These are phyloP conservation scores for Hirschfeldia incana DNA, from an alignment of 345 rosid genomes.

Conservation along the genomic window DNA sequence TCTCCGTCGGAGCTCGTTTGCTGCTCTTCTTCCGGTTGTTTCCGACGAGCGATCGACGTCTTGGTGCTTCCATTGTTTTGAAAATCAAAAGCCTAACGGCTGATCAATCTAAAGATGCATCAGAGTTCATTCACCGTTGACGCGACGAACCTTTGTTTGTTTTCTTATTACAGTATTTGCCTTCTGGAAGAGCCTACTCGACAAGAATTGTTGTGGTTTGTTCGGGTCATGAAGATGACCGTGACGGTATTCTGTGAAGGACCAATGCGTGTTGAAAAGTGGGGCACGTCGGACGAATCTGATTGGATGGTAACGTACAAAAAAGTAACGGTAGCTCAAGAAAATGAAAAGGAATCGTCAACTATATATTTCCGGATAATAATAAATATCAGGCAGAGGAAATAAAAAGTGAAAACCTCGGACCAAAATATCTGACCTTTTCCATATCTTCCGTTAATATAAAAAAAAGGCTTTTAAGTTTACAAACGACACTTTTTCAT, in stretches of 20 bases:
- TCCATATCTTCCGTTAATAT: neutral
- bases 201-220: neutral
- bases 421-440: neutral
- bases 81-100: neutral
- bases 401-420: conserved; percentile 9
- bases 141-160: neutral
- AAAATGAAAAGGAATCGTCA: neutral
- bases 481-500: neutral
- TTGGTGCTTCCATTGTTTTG: conserved; percentile 22
- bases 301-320: conserved; percentile 7
- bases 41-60: conserved; percentile 11
- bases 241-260: conserved; percentile 4
- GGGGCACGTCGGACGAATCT: neutral
- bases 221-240: conserved; percentile 7
- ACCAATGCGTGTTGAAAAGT: neutral
- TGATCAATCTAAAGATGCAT: neutral
- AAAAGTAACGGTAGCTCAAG: neutral
- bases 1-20: conserved; percentile 22
- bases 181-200: conserved; percentile 5
- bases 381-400: neutral
- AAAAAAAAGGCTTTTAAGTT: neutral
- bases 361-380: neutral
- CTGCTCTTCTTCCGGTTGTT: conserved; percentile 19
- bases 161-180: neutral
- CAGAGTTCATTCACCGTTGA: neutral